These are phyloP conservation scores for Leptographium radiaticola DNA, from an alignment of 2,329 filamentous ascomycete species.

Conservation along the genomic window DNA sequence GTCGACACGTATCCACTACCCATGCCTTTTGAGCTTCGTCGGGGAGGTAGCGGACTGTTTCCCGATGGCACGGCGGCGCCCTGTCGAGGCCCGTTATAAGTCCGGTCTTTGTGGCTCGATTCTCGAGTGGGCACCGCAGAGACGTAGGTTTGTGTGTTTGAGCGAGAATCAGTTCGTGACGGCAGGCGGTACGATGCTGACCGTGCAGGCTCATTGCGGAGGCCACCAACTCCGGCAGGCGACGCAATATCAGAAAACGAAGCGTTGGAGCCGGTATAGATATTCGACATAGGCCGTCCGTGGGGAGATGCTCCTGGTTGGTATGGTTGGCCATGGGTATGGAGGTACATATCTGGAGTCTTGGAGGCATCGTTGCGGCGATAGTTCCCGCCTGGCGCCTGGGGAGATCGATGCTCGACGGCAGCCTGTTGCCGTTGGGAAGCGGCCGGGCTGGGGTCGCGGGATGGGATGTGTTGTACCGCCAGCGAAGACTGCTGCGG, in stretches of 20 bases:
- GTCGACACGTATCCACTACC: constrained; percentile 39
- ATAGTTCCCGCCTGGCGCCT: background rate
- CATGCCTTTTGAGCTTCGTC: constrained; percentile 63
- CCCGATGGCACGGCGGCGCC: constrained; percentile 36
- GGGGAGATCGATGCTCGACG: constrained; percentile 10
- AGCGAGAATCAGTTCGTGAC: constrained; percentile 49
- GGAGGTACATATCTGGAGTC: constrained; percentile 5
- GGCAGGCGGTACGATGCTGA: constrained; percentile 39
- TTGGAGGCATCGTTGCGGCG: constrained; percentile 7
- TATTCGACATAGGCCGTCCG: constrained; percentile 18
- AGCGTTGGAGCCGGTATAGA: constrained; percentile 16
- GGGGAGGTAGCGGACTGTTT: constrained; percentile 55
- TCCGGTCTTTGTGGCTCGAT: constrained; percentile 30
- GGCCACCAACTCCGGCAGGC: constrained; percentile 12
- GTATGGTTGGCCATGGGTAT: constrained; percentile 10
- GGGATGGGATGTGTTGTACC: constrained; percentile 5
- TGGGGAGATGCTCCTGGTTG: constrained; percentile 4
- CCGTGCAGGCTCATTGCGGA: constrained; percentile 44
- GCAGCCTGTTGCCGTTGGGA: constrained; percentile 9
- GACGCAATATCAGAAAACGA: constrained; percentile 20
- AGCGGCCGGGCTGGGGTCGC: constrained; percentile 6
- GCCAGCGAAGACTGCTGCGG: background rate
- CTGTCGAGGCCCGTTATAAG: constrained; percentile 23
- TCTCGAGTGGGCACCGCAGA: constrained; percentile 53
- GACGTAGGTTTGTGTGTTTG: constrained; percentile 39